phyloP scores from a whole-genome alignment of 768 basidiomycete species.

The Scleroderma citrinum region DNA sequence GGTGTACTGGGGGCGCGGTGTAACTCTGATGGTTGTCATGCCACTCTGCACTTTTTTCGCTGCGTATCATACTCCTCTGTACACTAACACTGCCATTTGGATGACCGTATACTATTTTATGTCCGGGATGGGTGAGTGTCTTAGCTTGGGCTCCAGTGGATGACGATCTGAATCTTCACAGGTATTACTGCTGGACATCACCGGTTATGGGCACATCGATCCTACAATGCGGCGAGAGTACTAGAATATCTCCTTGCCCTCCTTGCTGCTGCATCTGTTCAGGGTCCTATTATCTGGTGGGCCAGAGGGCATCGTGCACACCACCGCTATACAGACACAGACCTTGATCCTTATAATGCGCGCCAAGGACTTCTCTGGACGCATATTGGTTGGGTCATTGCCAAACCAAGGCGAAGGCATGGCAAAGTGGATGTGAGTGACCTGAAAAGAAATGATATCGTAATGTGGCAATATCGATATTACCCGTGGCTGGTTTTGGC shows the following conservation, averaged over 20 bases:
- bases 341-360: constrained; percentile 52
- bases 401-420: constrained; percentile 42
- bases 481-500: constrained; percentile 38
- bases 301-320: constrained; percentile 48
- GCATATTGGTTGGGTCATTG: constrained; percentile 49
- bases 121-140: constrained; percentile 62
- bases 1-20: constrained; percentile 64
- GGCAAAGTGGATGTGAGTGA: constrained; percentile 48
- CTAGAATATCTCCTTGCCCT: constrained; percentile 43
- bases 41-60: constrained; percentile 69
- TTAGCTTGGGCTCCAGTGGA: background rate
- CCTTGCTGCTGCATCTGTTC: constrained; percentile 43
- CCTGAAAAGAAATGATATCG: constrained; percentile 2
- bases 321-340: constrained; percentile 50
- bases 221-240: constrained; percentile 44
- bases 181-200: constrained; percentile 42
- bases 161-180: background rate
- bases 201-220: constrained; percentile 50
- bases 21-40: constrained; percentile 54
- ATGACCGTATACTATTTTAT: constrained; percentile 56
- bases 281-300: constrained; percentile 57
- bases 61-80: constrained; percentile 50
- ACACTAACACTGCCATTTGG: constrained; percentile 61
- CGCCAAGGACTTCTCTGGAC: constrained; percentile 46
- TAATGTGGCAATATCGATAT: constrained; percentile 44